Evolutionary conservation across 805 yeast species (phyloP), one percentile per base, ranked within the genome.

Genomic region (Schizosaccharomyces cryophilus): DNA sequence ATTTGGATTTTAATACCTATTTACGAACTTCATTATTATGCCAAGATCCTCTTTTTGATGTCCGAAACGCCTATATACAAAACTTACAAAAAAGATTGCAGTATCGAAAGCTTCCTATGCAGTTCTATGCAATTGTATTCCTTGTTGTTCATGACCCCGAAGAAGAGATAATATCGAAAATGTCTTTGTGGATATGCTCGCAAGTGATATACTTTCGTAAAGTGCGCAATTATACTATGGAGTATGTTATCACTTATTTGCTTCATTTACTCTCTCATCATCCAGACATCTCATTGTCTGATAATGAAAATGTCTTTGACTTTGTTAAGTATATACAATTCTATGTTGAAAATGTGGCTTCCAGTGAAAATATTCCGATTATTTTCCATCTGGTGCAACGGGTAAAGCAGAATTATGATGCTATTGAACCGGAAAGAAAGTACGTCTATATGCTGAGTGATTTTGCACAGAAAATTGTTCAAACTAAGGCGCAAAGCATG

Each of bases 141-240:
- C 83, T 85, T 67, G 74, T 78, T 66, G 95, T 93, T 0, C 81
- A 80, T 67, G 96, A 88, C 67, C 90, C 94, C 0, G 77, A 78
- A 35, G 66, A 65, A 2, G 69, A 70, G 0, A 67, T 87, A 48
- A 78, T 75, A 63, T 69, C 71, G 1, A 77, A 79, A 51, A 77
- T 80, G 0, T 74, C 75, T 45, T 83, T 83, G 0, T 88, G 96
- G 95, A 75, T 86, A 4, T 75, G 76, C 58, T 82, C 90, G 0
- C 75, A 82, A 17, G 40, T 51, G 1, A 17, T 51, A 5, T 42
- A 30, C 42, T 31, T 31, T 21, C 66, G 70, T 13, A 69, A 69
- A 5, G 70, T 66, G 62, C 73, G 72, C 61, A 76, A 76, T 29
- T 74, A 81, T 11, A 73, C 73, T 13, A 80, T 83, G 68, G 96